Conservation (phyloP, 192 early-diverging fungal genomes). For the Chytriomyces sp. region DNA sequence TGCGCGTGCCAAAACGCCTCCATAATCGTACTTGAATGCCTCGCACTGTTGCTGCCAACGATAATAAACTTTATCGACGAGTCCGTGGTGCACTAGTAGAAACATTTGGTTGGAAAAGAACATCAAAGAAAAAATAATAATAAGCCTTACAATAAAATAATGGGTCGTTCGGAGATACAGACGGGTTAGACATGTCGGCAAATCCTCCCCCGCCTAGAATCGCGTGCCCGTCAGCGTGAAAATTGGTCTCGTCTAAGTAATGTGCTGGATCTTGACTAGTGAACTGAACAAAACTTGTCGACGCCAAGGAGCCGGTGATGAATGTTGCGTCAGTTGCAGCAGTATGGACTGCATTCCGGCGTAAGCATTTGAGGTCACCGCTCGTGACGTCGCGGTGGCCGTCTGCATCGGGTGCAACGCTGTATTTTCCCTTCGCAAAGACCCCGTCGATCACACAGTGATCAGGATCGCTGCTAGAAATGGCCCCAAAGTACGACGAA, state of each 20-base stretch:
- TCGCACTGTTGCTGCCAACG: conserved; percentile 1
- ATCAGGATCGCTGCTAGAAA: background rate
- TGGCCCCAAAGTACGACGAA: conserved; percentile 8
- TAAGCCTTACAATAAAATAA: conserved; percentile 15
- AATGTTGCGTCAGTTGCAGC: conserved; percentile 1
- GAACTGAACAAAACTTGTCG: conserved; percentile 7
- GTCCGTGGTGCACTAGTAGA: background rate
- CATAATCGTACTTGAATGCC: background rate
- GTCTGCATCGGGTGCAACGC: background rate
- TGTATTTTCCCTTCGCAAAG: conserved; percentile 2
- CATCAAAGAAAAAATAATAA: background rate
- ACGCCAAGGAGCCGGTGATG: conserved; percentile 11
- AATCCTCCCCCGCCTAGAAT: background rate
- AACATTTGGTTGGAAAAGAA: background rate
- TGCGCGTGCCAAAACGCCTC: background rate
- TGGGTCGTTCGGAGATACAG: conserved; percentile 2
- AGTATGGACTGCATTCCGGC: background rate
- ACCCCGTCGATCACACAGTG: conserved; percentile 1
- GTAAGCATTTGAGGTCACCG: conserved; percentile 12
- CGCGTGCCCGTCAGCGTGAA: background rate
- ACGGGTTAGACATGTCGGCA: background rate
- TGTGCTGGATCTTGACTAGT: conserved; percentile 8
- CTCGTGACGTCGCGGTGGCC: background rate
- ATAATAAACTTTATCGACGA: conserved; percentile 13
- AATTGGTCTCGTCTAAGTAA: conserved; percentile 9